These are phyloP conservation scores for Zasmidium cellare DNA, from an alignment of 2,329 filamentous ascomycete genomes.

Conservation along the genomic window DNA sequence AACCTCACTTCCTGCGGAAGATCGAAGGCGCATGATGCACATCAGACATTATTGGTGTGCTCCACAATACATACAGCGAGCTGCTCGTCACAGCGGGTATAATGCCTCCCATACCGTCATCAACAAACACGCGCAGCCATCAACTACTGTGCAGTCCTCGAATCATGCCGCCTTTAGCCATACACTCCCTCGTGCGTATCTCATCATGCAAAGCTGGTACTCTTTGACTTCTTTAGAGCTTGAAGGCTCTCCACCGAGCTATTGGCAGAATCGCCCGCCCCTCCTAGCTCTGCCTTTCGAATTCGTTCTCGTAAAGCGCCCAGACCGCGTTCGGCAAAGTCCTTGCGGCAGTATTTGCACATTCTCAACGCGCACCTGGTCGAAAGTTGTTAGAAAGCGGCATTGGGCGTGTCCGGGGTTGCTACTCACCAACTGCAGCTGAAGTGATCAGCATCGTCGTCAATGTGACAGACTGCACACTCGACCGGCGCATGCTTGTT, in stretches of 20 bases:
- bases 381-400: no score
- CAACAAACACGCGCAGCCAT: neutral
- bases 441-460: constrained; percentile 32
- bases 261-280: constrained; percentile 7
- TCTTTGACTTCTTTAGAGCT: neutral
- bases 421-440: constrained; percentile 32
- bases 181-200: neutral
- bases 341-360: constrained; percentile 28
- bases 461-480: constrained; percentile 36
- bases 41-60: neutral
- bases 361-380: constrained; percentile 25
- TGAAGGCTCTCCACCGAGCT: constrained; percentile 9
- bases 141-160: neutral
- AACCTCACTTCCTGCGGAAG: no score
- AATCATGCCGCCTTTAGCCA: neutral
- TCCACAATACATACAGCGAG: neutral
- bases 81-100: constrained; percentile 1
- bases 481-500: constrained; percentile 36
- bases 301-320: constrained; percentile 22
- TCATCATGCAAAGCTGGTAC: constrained; percentile 5
- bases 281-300: constrained; percentile 8
- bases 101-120: constrained; percentile 2
- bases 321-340: constrained; percentile 24
- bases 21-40: no score
- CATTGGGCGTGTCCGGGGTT: neutral